Conservation (phyloP, 176 grass and related monocot genomes). For the Eleusine indica region DNA sequence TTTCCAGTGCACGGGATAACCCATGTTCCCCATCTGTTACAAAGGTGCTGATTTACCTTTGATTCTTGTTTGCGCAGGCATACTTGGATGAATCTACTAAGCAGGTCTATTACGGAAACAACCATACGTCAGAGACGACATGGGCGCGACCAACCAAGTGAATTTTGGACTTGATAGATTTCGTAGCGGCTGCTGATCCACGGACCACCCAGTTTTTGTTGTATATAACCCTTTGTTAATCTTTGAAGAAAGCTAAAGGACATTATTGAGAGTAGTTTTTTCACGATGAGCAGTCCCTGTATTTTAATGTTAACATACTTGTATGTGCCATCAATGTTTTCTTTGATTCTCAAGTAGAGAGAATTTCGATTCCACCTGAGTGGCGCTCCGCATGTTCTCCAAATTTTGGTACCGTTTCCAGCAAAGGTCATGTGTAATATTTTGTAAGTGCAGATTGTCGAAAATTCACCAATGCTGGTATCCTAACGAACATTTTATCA, state of each 20-base stretch:
- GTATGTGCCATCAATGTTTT: too few species aligned
- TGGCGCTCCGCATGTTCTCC: too few species aligned
- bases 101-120: conserved; percentile 91
- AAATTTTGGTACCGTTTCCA: too few species aligned
- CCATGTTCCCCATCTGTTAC: background rate
- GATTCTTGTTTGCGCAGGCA: conserved; percentile 44
- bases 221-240: conserved; percentile 33
- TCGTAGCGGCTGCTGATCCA: background rate
- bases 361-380: too few species aligned
- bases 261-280: background rate
- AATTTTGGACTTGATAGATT: background rate
- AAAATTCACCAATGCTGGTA: background rate
- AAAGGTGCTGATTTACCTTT: background rate
- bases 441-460: too few species aligned
- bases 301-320: background rate
- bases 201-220: conserved; percentile 19
- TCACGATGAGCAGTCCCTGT: background rate
- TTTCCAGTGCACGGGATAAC: background rate
- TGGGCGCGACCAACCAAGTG: conserved; percentile 67
- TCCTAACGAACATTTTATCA: background rate
- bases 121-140: conserved; percentile 65
- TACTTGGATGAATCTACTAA: conserved; percentile 79
- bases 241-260: background rate
- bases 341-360: too few species aligned
- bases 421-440: too few species aligned